These are phyloP conservation scores for Xylaria sp. DNA, from an alignment of 2,329 filamentous ascomycete genomes.

Conservation along the genomic window DNA sequence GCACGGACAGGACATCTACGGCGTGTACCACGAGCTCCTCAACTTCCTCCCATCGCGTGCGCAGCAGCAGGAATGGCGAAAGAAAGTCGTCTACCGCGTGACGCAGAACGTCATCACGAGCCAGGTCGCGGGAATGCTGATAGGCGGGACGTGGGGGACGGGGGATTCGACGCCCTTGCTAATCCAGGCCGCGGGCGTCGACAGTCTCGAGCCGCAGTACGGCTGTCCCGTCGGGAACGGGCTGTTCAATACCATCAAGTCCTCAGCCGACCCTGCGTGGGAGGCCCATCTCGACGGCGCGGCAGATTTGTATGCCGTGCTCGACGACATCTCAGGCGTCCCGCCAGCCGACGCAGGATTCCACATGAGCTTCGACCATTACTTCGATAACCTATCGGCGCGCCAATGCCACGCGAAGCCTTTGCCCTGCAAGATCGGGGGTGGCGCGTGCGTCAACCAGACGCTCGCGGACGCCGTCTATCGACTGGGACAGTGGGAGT, in stretches of 20 bases:
- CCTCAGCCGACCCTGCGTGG: conserved; percentile 64
- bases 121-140: conserved; percentile 80
- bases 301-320: conserved; percentile 61
- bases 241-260: conserved; percentile 59
- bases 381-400: conserved; percentile 85
- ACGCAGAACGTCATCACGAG: conserved; percentile 86
- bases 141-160: conserved; percentile 72
- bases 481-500: conserved; percentile 82
- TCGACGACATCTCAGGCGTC: conserved; percentile 77
- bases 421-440: conserved; percentile 71
- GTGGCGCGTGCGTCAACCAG: conserved; percentile 69
- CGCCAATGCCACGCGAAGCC: conserved; percentile 80
- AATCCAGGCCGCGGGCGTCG: conserved; percentile 66
- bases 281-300: conserved; percentile 69
- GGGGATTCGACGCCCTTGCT: conserved; percentile 57
- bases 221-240: conserved; percentile 64
- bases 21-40: conserved; percentile 77
- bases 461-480: conserved; percentile 75
- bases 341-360: conserved; percentile 66
- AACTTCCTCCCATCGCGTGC: conserved; percentile 68
- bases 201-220: conserved; percentile 80
- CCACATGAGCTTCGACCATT: conserved; percentile 80
- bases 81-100: conserved; percentile 71
- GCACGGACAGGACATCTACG: conserved; percentile 80
- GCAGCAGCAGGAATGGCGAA: conserved; percentile 54